Evolutionary conservation across 2,329 filamentous ascomycete genomes (phyloP).

Genomic region (Chrysosporium keratinophilum): DNA sequence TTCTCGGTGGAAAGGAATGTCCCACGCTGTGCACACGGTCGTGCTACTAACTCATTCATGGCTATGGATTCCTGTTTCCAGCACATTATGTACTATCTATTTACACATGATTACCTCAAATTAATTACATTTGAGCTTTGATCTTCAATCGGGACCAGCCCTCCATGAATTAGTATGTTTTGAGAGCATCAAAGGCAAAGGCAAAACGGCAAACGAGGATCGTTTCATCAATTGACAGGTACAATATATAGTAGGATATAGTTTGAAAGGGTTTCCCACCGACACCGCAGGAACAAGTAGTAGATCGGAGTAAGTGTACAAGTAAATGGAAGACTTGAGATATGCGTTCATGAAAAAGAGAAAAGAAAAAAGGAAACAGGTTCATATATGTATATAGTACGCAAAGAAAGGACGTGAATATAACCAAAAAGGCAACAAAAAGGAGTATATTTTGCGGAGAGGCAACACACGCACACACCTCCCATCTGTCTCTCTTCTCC

Average conservation of each 20-base stretch:
- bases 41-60: not conserved
- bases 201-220: not conserved
- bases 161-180: not conserved
- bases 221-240: not conserved
- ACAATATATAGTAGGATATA: conserved; percentile 1
- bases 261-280: conserved; percentile 1
- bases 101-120: not conserved
- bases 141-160: not conserved
- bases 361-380: not conserved
- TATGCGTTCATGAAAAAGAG: conserved; percentile 11
- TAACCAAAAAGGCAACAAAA: not conserved
- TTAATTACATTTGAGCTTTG: not conserved
- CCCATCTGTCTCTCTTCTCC: not conserved
- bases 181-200: too few species aligned
- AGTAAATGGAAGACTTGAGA: conserved; percentile 1
- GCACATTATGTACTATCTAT: not conserved
- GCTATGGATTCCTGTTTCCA: not conserved
- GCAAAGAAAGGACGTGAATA: not conserved
- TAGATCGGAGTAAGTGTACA: conserved; percentile 6
- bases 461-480: too few species aligned
- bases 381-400: not conserved
- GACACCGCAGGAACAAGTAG: not conserved
- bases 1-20: not conserved
- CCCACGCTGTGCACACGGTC: not conserved
- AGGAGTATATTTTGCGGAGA: not conserved